Percentiles rank a stretch among this genome's conserved stretches.
Conservation (phyloP, 2,329 filamentous ascomycete genomes). For the Xylaria sp. region DNA sequence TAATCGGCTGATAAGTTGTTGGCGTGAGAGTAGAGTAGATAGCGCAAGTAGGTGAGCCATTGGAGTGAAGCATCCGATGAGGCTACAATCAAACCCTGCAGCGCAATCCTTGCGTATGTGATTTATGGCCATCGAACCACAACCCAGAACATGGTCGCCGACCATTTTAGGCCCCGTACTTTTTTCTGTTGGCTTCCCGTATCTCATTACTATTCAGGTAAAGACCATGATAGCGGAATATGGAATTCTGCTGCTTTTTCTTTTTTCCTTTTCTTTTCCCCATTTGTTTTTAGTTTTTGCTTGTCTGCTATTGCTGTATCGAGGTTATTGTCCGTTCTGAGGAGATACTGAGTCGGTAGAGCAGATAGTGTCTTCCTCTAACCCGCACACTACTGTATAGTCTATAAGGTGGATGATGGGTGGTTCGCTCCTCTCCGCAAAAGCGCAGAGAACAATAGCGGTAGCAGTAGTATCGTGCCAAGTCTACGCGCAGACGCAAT, state of each 20-base stretch:
- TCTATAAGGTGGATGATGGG: constrained; percentile 27
- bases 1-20: constrained; percentile 18
- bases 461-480: constrained; percentile 9
- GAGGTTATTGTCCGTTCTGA: constrained; percentile 1
- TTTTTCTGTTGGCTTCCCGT: constrained; percentile 11
- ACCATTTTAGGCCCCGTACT: constrained; percentile 26
- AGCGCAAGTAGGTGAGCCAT: background rate
- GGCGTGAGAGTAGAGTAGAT: constrained; percentile 3
- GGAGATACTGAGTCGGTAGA: constrained; percentile 1
- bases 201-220: constrained; percentile 13
- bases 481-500: constrained; percentile 5
- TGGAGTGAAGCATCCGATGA: constrained; percentile 25
- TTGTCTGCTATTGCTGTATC: constrained; percentile 6
- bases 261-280: background rate
- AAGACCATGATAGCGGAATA: background rate
- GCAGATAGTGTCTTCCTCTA: constrained; percentile 17
- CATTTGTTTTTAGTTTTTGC: background rate
- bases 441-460: background rate
- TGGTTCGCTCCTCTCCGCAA: constrained; percentile 20
- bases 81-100: constrained; percentile 41
- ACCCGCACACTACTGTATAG: constrained; percentile 25
- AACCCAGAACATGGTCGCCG: constrained; percentile 32
- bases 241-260: constrained; percentile 9
- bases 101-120: constrained; percentile 37
- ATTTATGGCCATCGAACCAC: constrained; percentile 28